Conservation (phyloP, 192 early-diverging fungal genomes). For the Mortierella alpina region DNA sequence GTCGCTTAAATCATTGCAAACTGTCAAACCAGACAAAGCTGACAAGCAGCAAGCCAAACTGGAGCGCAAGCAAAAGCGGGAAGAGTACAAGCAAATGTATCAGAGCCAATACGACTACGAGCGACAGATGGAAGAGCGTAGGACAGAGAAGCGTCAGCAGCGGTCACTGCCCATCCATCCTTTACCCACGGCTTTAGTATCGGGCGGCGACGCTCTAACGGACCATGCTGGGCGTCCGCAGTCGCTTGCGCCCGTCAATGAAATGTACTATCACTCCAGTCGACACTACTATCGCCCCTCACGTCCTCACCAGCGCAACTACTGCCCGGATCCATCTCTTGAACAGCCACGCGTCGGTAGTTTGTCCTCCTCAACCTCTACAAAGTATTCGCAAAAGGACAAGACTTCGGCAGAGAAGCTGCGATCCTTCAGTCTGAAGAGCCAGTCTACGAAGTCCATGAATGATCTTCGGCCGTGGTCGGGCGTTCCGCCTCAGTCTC, state of each 20-base stretch:
- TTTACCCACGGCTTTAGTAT: background rate
- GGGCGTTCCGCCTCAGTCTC: constrained; percentile 18
- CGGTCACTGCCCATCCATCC: constrained; percentile 32
- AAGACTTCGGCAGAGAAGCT: constrained; percentile 6
- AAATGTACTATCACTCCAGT: constrained; percentile 33
- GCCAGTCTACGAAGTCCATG: constrained; percentile 42
- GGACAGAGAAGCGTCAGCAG: constrained; percentile 29
- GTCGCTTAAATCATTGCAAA: constrained; percentile 6
- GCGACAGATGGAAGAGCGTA: constrained; percentile 9
- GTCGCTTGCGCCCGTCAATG: constrained; percentile 5
- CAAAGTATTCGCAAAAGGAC: constrained; percentile 5
- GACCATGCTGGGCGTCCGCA: constrained; percentile 5
- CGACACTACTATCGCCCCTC: constrained; percentile 16
- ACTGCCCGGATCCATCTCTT: background rate
- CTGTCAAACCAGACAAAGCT: constrained; percentile 1
- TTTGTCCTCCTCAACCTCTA: constrained; percentile 21
- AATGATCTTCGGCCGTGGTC: constrained; percentile 47
- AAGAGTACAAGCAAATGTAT: constrained; percentile 43
- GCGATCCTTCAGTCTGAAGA: constrained; percentile 46
- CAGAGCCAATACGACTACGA: constrained; percentile 34
- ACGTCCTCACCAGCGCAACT: background rate
- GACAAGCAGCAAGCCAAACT: constrained; percentile 24
- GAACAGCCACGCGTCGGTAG: constrained; percentile 22
- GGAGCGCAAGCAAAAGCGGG: constrained; percentile 34
- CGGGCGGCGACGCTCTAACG: background rate